Percentiles rank a stretch among this genome's conserved stretches.
Evolutionary conservation across 1,284 basidiomycete genomes (phyloP).

Genomic region (Volvariella surrecta): DNA sequence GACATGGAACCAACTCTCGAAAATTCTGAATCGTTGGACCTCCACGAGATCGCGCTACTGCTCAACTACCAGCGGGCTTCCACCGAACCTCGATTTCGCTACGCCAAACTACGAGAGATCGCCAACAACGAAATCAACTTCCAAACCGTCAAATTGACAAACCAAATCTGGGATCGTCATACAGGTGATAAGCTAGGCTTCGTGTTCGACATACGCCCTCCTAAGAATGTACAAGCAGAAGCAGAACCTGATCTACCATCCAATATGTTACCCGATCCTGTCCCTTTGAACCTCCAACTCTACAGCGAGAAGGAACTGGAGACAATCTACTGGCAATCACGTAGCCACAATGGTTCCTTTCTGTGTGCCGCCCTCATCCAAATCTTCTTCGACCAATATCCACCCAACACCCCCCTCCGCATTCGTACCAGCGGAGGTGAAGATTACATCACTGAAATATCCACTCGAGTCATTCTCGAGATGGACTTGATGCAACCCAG

Average conservation of each 20-base stretch:
- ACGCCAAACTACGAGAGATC: slow-evolving; percentile 19
- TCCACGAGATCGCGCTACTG: slow-evolving; percentile 12
- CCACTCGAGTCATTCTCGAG: slow-evolving; percentile 15
- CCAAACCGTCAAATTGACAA: slow-evolving; percentile 10
- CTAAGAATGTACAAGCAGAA: not conserved
- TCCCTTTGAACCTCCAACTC: slow-evolving; percentile 6
- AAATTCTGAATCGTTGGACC: slow-evolving; percentile 5
- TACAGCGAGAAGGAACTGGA: slow-evolving; percentile 17
- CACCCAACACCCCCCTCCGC: slow-evolving; percentile 13
- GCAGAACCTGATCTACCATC: slow-evolving; percentile 17
- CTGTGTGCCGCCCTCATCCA: slow-evolving; percentile 18
- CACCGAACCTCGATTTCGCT: slow-evolving; percentile 20
- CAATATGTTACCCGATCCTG: slow-evolving; percentile 17
- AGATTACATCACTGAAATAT: slow-evolving; percentile 13
- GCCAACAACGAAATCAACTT: slow-evolving; percentile 9
- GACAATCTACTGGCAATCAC: slow-evolving; percentile 21
- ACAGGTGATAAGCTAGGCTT: slow-evolving; percentile 15
- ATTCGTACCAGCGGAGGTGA: slow-evolving; percentile 16
- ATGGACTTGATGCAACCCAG: slow-evolving; percentile 14
- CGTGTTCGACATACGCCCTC: slow-evolving; percentile 14
- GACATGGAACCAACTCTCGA: too few relatives aligned
- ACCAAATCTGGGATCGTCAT: slow-evolving; percentile 8
- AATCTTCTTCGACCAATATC: slow-evolving; percentile 20
- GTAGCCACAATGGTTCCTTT: slow-evolving; percentile 21
- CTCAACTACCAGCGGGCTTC: slow-evolving; percentile 20